Evolutionary conservation across 805 yeast species (phyloP).

Genomic region (Wickerhamia fluorescens): DNA sequence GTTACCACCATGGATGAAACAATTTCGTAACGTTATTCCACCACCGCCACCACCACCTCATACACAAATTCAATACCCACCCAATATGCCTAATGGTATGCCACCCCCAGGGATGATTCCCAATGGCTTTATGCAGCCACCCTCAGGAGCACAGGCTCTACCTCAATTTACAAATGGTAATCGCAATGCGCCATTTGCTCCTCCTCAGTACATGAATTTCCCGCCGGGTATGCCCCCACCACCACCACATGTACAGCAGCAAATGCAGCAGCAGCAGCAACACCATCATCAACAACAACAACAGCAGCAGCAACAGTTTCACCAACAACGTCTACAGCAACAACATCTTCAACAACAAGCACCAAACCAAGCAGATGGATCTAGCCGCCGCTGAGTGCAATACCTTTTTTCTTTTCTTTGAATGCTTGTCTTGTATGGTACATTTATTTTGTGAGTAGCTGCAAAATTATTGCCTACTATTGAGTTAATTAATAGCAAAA

Average conservation of each 20-base stretch:
- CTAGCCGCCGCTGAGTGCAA: too few species aligned
- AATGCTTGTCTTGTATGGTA: too few species aligned
- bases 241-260: conserved; percentile 11
- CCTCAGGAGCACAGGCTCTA: conserved; percentile 8
- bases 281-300: conserved; percentile 6
- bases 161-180: conserved; percentile 7
- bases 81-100: conserved; percentile 3
- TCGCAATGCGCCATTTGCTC: conserved; percentile 5
- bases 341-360: conserved; percentile 9
- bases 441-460: too few species aligned
- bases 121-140: conserved; percentile 18
- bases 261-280: conserved; percentile 8
- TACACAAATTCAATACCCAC: conserved; percentile 10
- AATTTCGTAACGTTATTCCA: too few species aligned
- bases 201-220: conserved; percentile 9
- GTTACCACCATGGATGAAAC: conserved; percentile 23
- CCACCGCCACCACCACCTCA: too few species aligned
- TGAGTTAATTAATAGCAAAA: too few species aligned
- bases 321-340: conserved; percentile 7
- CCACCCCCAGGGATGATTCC: conserved; percentile 32
- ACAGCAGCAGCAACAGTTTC: conserved; percentile 9
- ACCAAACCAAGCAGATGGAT: conserved; percentile 1
- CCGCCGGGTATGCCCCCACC: conserved; percentile 17
- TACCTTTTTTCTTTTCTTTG: too few species aligned
- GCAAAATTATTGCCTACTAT: too few species aligned